Percentiles rank a stretch among this genome's conserved stretches.
Conservation (phyloP, 768 basidiomycete genomes). For the Tylopilus intermedius region DNA sequence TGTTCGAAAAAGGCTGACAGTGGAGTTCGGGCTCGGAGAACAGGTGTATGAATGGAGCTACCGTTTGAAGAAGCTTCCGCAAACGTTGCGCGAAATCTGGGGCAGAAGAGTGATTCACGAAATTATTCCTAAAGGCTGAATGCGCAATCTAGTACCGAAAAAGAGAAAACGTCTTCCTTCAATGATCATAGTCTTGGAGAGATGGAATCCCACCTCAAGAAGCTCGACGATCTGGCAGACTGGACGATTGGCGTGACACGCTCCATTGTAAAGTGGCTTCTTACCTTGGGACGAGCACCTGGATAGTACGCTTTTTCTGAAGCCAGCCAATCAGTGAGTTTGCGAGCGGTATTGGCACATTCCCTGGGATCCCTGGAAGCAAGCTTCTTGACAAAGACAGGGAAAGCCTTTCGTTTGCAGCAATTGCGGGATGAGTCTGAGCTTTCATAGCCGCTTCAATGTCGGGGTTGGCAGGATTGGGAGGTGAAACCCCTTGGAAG, state of each 20-base stretch:
- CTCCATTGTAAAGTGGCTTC: conserved; percentile 6
- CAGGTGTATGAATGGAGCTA: conserved; percentile 17
- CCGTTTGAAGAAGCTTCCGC: conserved; percentile 15
- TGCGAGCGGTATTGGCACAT: conserved; percentile 26
- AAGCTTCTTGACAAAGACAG: conserved; percentile 31
- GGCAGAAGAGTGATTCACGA: background rate
- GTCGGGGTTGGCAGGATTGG: background rate
- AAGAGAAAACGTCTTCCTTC: background rate
- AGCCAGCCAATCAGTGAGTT: conserved; percentile 42
- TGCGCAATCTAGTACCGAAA: conserved; percentile 20
- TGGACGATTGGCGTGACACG: conserved; percentile 2
- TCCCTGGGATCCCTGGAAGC: conserved; percentile 24
- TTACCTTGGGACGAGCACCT: conserved; percentile 45
- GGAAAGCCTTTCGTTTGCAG: conserved; percentile 34
- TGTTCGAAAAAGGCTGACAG: conserved; percentile 8
- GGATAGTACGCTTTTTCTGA: conserved; percentile 51
- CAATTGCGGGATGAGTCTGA: conserved; percentile 16
- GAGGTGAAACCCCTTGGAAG: conserved; percentile 9
- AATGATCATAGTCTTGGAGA: background rate
- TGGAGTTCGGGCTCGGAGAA: conserved; percentile 24
- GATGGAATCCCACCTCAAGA: conserved; percentile 37
- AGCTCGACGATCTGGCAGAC: conserved; percentile 46
- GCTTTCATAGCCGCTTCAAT: conserved; percentile 12
- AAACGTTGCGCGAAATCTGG: conserved; percentile 11
- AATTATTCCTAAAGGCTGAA: conserved; percentile 12